Base-by-base conservation (phyloP, 306 rosid species). In the Vicia sativa region DNA sequence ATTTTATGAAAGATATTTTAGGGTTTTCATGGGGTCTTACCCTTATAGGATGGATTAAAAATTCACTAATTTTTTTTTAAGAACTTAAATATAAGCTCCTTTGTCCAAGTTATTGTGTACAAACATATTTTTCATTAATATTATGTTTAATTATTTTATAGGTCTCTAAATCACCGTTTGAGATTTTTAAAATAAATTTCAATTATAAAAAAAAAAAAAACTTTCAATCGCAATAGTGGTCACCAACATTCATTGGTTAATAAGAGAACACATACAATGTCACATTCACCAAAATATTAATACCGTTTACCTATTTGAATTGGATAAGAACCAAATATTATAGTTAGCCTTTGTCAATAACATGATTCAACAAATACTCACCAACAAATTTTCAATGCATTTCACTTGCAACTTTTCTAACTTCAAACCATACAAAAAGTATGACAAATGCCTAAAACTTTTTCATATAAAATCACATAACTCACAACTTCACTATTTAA, bases 301-400 rank as follows among this genome's bases (percentile, higher is more conserved):
- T 28, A 37, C 46, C 42, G 1, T 60, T 54, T 41, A 44, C 61
- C 38, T 5, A 29, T 31, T 42, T 9, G 19, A 48, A 1, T 16
- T 48, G 55, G 55, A 48, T 15, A 16, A 48, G 55, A 16, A 44
- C 26, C 37, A 66, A 72, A 72, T 25, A 57, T 68, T 61, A 46
- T 50, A 53, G 78, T 77, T 76, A 25, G 77, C 64, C 67, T 55
- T 63, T 74, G 60, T 65, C 14, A 59, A 2, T 66, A 44, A 23
- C 87, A 72, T 90, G 96, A 80, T 59, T 73, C 80, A 85, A 78
- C 96, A 58, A 85, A 68, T 61, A 43, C 25, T 50, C 75, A 85
- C 85, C 93, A 78, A 84, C 71, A 67, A 57, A 65, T 58, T 75
- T 62, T 11, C 65, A 62, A 54, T 28, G 7, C 57, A 60, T 69